A percentile compares a stretch with the other conserved stretches of the same genome.
Conservation (phyloP, 31 red algal genomes). For the Asparagopsis taxiformis region DNA sequence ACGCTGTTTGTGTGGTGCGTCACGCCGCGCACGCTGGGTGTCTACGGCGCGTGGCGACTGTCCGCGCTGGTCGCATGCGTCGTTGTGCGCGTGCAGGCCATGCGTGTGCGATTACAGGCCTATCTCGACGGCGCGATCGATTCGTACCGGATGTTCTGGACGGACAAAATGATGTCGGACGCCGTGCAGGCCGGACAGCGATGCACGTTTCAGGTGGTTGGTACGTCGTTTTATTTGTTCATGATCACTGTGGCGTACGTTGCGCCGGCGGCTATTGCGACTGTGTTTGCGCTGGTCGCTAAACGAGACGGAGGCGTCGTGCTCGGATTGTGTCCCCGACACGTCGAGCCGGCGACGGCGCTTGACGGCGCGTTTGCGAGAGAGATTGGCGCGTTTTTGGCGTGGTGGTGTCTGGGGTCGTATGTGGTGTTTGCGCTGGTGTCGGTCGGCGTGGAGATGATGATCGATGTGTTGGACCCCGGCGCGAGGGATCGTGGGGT, state of each 20-base stretch:
- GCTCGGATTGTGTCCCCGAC: constrained; percentile 6
- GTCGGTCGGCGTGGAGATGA: constrained; percentile 21
- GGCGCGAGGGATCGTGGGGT: constrained; percentile 8
- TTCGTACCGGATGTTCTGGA: constrained; percentile 47
- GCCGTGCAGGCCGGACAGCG: constrained; percentile 13
- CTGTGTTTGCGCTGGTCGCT: constrained; percentile 31
- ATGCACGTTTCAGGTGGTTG: constrained; percentile 15
- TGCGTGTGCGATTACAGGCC: constrained; percentile 30
- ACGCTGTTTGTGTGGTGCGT: constrained; percentile 30
- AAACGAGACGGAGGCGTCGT: constrained; percentile 45
- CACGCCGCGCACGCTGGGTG: constrained; percentile 10
- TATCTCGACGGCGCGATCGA: constrained; percentile 66
- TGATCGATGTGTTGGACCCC: constrained; percentile 13
- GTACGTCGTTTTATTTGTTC: constrained; percentile 37
- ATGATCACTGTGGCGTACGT: constrained; percentile 42
- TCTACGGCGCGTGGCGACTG: constrained; percentile 24
- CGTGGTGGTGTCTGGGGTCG: constrained; percentile 38
- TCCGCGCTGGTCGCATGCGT: constrained; percentile 12
- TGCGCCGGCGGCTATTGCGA: constrained; percentile 15
- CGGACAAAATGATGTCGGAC: background rate
- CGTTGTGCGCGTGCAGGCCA: background rate
- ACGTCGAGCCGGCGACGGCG: background rate
- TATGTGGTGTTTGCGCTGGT: constrained; percentile 20
- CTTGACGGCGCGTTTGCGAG: constrained; percentile 6
- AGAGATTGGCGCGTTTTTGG: constrained; percentile 27